Conservation (phyloP, 108 stramenopile species). For the Cyclotella atomus region DNA sequence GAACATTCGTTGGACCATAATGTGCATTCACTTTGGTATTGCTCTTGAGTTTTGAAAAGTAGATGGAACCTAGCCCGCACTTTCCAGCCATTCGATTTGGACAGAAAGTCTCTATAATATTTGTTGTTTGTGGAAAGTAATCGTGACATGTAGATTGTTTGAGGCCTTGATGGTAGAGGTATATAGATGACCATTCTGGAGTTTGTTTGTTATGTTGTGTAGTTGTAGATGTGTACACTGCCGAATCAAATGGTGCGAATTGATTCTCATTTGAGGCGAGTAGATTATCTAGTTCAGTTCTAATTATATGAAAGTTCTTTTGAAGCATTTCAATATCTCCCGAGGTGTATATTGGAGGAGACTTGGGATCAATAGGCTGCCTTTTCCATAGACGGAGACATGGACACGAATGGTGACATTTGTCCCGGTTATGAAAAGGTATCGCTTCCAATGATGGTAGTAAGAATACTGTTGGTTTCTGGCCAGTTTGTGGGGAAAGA, state of each 20-base stretch:
- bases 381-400: constrained; percentile 43
- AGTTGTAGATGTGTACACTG: constrained; percentile 23
- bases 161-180: constrained; percentile 40
- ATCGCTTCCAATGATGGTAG: constrained; percentile 36
- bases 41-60: constrained; percentile 44
- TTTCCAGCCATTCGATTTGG: constrained; percentile 49
- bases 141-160: constrained; percentile 28
- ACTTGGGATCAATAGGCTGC: constrained; percentile 11
- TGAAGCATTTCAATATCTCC: constrained; percentile 43
- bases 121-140: constrained; percentile 38
- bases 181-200: constrained; percentile 52
- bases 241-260: constrained; percentile 41
- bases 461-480: constrained; percentile 47
- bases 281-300: constrained; percentile 26
- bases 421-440: constrained; percentile 21
- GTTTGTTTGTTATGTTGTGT: background rate
- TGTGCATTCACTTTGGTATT: constrained; percentile 55
- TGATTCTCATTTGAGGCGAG: background rate
- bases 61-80: constrained; percentile 48
- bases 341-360: constrained; percentile 24
- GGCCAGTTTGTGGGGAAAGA: constrained; percentile 38
- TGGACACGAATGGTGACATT: constrained; percentile 20
- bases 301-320: constrained; percentile 17
- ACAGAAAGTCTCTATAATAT: constrained; percentile 46
- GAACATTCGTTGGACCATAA: constrained; percentile 70